Percentiles rank a stretch among this genome's conserved stretches.
Evolutionary conservation across 768 basidiomycete genomes (phyloP).

Genomic region (Gyrodon lividus): DNA sequence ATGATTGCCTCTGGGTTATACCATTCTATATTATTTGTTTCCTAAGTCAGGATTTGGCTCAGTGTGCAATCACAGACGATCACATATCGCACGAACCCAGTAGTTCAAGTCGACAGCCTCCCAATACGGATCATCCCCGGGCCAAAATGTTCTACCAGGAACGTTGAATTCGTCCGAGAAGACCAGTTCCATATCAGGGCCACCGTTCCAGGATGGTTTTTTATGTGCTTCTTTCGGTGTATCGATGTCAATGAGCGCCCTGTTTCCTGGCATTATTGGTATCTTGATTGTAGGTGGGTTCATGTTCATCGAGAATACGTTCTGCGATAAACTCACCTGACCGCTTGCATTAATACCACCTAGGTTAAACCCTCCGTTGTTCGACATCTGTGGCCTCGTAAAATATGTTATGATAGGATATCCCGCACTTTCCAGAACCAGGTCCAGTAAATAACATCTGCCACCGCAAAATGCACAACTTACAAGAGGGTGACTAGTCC

Average conservation of each 20-base stretch:
- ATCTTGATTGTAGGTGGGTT: slow-evolving; percentile 34
- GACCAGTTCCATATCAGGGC: slow-evolving; percentile 54
- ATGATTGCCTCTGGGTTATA: slow-evolving; percentile 51
- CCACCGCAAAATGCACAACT: slow-evolving; percentile 21
- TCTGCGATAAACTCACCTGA: slow-evolving; percentile 44
- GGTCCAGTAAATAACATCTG: background rate
- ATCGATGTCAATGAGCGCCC: slow-evolving; percentile 57
- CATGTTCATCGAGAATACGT: background rate
- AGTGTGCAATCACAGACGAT: slow-evolving; percentile 20
- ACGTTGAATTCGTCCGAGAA: slow-evolving; percentile 83
- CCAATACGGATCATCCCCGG: slow-evolving; percentile 85
- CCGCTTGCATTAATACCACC: slow-evolving; percentile 77
- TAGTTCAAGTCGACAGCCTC: slow-evolving; percentile 52
- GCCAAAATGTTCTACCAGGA: slow-evolving; percentile 75
- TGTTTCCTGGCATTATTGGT: slow-evolving; percentile 55
- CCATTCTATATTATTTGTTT: slow-evolving; percentile 58
- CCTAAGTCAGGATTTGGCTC: slow-evolving; percentile 28
- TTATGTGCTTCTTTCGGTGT: slow-evolving; percentile 57
- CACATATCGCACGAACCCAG: slow-evolving; percentile 35
- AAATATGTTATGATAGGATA: slow-evolving; percentile 45
- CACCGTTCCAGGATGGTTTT: slow-evolving; percentile 57
- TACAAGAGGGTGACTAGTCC: slow-evolving; percentile 59
- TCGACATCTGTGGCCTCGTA: slow-evolving; percentile 26
- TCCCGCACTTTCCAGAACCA: slow-evolving; percentile 35
- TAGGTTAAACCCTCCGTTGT: slow-evolving; percentile 51